Conservation (phyloP, 306 rosid genomes). For the Glycyrrhiza uralensis region DNA sequence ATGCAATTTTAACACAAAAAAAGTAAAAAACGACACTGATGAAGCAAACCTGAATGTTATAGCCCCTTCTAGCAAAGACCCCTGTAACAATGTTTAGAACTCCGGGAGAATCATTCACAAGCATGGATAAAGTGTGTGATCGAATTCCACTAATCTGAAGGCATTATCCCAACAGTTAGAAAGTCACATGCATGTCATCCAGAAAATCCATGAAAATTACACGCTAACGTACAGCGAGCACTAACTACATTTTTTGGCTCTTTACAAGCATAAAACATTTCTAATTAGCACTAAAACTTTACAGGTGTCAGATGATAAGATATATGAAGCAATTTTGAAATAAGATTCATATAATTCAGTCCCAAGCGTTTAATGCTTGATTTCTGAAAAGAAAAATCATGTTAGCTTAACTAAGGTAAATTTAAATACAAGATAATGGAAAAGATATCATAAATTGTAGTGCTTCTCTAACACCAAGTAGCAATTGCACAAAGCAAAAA, state of each 20-base stretch:
- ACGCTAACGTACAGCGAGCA: constrained; percentile 9
- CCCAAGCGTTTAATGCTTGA: constrained; percentile 4
- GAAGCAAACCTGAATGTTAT: constrained; percentile 74
- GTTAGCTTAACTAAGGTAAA: neutral
- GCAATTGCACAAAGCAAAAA: constrained; percentile 11
- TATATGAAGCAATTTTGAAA: neutral
- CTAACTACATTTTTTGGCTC: neutral
- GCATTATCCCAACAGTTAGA: constrained; percentile 25
- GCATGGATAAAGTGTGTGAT: constrained; percentile 82
- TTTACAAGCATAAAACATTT: constrained; percentile 8
- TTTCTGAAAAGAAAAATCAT: neutral
- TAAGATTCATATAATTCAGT: neutral
- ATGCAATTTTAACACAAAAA: neutral
- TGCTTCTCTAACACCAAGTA: neutral
- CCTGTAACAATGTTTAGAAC: constrained; percentile 77
- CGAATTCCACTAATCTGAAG: constrained; percentile 70
- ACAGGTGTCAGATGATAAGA: neutral
- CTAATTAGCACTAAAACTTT: constrained; percentile 9
- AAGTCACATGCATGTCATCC: constrained; percentile 10
- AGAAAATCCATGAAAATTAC: constrained; percentile 18
- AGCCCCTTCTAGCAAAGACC: constrained; percentile 83
- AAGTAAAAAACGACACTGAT: neutral
- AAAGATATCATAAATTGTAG: constrained; percentile 3
- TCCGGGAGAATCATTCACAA: constrained; percentile 76
- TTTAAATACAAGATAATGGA: neutral